These are phyloP conservation scores for Diaporthe vaccinii DNA, from an alignment of 2,329 filamentous ascomycete genomes.

Conservation along the genomic window DNA sequence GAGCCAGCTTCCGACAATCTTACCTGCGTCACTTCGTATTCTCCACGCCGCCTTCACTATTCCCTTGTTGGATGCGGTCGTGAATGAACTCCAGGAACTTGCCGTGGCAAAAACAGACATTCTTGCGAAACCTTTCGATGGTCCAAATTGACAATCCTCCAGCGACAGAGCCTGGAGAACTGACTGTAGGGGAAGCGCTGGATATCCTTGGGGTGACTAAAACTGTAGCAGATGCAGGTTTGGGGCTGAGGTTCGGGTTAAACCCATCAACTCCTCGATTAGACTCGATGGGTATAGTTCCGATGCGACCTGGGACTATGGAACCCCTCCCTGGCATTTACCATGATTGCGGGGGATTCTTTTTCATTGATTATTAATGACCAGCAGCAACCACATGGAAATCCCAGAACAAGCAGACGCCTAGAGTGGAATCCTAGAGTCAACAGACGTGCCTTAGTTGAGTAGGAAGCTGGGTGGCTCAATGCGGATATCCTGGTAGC, in stretches of 20 bases:
- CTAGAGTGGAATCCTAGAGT: too few species aligned
- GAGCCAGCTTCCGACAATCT: not conserved
- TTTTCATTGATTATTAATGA: too few species aligned
- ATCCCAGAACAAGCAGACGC: too few species aligned
- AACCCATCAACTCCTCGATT: too few species aligned
- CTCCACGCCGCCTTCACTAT: not conserved
- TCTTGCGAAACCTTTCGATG: not conserved
- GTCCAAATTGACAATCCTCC: not conserved
- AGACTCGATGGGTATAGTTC: not conserved
- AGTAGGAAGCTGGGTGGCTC: too few species aligned
- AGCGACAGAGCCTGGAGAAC: not conserved
- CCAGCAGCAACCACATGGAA: rapidly evolving
- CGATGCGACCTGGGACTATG: not conserved
- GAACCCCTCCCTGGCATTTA: not conserved
- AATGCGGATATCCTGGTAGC: too few species aligned
- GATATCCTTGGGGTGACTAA: not conserved
- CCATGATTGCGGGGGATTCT: too few species aligned
- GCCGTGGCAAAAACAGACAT: not conserved
- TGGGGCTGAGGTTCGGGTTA: not conserved
- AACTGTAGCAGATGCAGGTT: not conserved
- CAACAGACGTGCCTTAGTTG: too few species aligned
- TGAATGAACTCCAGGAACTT: not conserved
- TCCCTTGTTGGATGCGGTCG: not conserved
- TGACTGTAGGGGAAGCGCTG: not conserved
- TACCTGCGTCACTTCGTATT: not conserved